Evolutionary conservation across 768 basidiomycete genomes (phyloP), one percentile per base, ranked within the genome.

Genomic region (Mycena amicta): DNA sequence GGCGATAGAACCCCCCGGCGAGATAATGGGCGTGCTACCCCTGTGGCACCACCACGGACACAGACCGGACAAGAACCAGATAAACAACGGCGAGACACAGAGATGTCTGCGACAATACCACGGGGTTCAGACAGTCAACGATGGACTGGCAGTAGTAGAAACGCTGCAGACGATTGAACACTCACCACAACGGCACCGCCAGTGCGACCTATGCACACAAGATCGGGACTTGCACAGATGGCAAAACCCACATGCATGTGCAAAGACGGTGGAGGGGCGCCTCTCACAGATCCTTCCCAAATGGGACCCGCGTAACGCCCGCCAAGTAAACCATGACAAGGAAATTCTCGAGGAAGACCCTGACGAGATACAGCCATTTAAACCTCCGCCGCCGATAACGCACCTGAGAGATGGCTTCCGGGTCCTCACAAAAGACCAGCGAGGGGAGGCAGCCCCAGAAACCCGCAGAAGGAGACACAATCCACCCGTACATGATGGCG

Each of bases 241-340:
- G 18, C 43, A 43, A 4, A 46, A 57, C 50, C 56, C 56, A 22
- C 50, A 57, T 43, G 22, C 15, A 37, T 57, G 56, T 37, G 41
- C 41, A 1, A 13, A n/a, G 1, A 40, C 50, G 1, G 23, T 37
- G 1, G 1, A 26, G 1, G 16, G n/a, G 1, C 37, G 56, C 1
- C 23, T 57, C 15, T 18, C 3, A 15, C 41, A 52, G 16, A 15
- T 57, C 22, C 28, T 43, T 3, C 40, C 50, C 3, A 52, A 47
- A 37, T 57, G 56, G 56, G 50, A 57, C 30, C 50, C 50, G 2
- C 28, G 25, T 0, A 0, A 37, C 18, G 33, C n/a, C n/a, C n/a
- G n/a, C n/a, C n/a, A n/a, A 37, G 18, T 18, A 18, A 37, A 18
- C 18, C 18, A 37, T 8, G 33, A 18, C 8, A 18, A 37, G 33